Base-by-base conservation (phyloP, 2,329 filamentous ascomycete species). In the Corynespora cassiicola region DNA sequence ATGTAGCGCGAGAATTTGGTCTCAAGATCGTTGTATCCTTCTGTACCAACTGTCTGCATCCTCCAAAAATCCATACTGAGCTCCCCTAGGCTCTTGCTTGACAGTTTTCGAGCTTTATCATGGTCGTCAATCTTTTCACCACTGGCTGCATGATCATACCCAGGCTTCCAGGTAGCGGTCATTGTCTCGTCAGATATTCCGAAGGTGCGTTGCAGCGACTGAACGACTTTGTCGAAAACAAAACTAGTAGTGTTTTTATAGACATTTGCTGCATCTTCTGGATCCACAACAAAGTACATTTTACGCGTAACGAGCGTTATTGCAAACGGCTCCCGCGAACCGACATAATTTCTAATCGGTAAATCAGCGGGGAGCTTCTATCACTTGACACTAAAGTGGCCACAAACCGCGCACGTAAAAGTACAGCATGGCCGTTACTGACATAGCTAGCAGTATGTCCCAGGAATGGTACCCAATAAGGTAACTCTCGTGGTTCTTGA, bases 391-490 rank as follows among this genome's bases (percentile, higher is more conserved):
- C 3, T 8, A 17, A 12, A 10, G 12, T 7, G 20, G 20, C 12
- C 7, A 35, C 16, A 5, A 22, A 37, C 34, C 16, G 24, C n/a
- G 34, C 34, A 5, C 25, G 25, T 12, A 30, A 8, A 6, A 29
- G 9, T 5, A 30, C 34, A 31, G 17, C 6, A 14, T 37, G 25
- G n/a, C 34, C 25, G 20, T 16, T 30, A 10, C 21, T 6, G 7
- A 37, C 4, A 12, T 22, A 37, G 18, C 15, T 9, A 7, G 30
- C 11, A 11, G 25, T 24, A 16, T 37, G 34, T 15, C 34, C 34
- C 7, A 29, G 5, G 15, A 15, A 34, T 27, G 41, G 45, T 19
- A 50, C 41, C 43, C 30, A 50, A 24, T 50, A 50, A n/a, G 39
- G 46, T 6, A 47, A 28, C 29, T 43, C 34, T 12, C 36, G 33